A percentile compares a stretch with the other conserved stretches of the same genome.
These are phyloP conservation scores for Phyllosticta capitalensis DNA, from an alignment of 2,329 filamentous ascomycete species.

Conservation along the genomic window DNA sequence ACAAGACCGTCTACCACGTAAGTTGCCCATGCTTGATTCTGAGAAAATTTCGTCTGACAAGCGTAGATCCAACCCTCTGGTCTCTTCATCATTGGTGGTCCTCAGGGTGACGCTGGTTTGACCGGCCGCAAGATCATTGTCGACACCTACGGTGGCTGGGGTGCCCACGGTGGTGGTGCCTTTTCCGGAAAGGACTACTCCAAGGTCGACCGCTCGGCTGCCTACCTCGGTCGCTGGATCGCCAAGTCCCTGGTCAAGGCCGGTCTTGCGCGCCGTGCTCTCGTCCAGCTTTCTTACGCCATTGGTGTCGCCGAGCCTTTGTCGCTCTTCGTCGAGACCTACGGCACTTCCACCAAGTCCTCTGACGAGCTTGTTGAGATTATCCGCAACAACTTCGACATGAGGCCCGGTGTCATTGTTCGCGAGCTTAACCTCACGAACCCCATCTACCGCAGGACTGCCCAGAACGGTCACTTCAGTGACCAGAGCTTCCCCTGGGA, in stretches of 20 bases:
- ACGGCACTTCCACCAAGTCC: slow-evolving; percentile 83
- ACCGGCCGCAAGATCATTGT: slow-evolving; percentile 99
- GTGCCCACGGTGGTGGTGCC: slow-evolving; percentile 98
- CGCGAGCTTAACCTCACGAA: slow-evolving; percentile 90
- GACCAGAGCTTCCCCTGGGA: slow-evolving; percentile 98
- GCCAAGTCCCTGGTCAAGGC: slow-evolving; percentile 94
- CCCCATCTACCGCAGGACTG: slow-evolving; percentile 96
- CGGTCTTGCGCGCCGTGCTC: slow-evolving; percentile 78
- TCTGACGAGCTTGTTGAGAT: slow-evolving; percentile 93
- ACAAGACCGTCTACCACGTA: slow-evolving; percentile 91
- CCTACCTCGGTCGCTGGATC: slow-evolving; percentile 96
- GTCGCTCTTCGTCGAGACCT: slow-evolving; percentile 94
- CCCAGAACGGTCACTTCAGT: slow-evolving; percentile 99
- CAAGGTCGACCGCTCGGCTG: slow-evolving; percentile 98
- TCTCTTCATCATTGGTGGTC: slow-evolving; percentile 97
- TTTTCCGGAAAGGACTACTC: slow-evolving; percentile 99
- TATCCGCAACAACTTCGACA: slow-evolving; percentile 92
- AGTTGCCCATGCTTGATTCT: slow-evolving; percentile 27
- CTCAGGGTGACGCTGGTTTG: slow-evolving; percentile 96
- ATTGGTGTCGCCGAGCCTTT: slow-evolving; percentile 98
- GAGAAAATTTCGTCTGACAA: slow-evolving; percentile 10
- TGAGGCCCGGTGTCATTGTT: slow-evolving; percentile 96
- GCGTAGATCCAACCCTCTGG: slow-evolving; percentile 84
- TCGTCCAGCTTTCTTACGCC: slow-evolving; percentile 98
- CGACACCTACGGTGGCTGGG: slow-evolving; percentile 99